phyloP scores from a whole-genome alignment of 2,329 filamentous ascomycete species.

The Didymella pomorum region DNA sequence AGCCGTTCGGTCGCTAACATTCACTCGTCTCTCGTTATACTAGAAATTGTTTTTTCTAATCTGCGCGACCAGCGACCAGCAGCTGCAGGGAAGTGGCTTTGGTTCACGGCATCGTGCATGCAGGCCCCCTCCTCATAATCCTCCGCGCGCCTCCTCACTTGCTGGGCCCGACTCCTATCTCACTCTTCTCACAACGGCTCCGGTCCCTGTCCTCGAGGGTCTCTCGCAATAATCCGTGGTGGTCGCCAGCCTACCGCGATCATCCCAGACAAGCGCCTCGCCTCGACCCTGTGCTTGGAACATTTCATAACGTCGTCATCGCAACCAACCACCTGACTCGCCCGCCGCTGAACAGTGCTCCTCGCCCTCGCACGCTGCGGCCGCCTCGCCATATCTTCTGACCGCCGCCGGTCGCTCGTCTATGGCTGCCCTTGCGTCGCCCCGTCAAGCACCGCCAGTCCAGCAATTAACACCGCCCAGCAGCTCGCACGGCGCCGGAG shows the following conservation, averaged over 20 bases:
- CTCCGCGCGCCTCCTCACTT: slow-evolving; percentile 27
- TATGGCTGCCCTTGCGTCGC: slow-evolving; percentile 47
- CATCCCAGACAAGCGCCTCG: slow-evolving; percentile 19
- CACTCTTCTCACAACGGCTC: slow-evolving; percentile 20
- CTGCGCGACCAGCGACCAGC: slow-evolving; percentile 36
- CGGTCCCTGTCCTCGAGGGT: slow-evolving; percentile 13
- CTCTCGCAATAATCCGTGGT: slow-evolving; percentile 18
- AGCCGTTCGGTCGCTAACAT: slow-evolving; percentile 28
- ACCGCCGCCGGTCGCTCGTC: slow-evolving; percentile 19
- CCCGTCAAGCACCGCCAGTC: slow-evolving; percentile 39
- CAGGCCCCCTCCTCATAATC: slow-evolving; percentile 34
- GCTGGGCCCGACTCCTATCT: slow-evolving; percentile 19
- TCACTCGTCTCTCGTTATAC: slow-evolving; percentile 36
- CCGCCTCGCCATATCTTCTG: slow-evolving; percentile 19
- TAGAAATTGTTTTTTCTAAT: slow-evolving; percentile 36
- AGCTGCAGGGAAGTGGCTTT: slow-evolving; percentile 27
- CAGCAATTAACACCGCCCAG: slow-evolving; percentile 52
- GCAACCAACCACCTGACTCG: slow-evolving; percentile 15
- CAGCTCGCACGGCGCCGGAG: slow-evolving; percentile 49
- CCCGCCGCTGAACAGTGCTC: background rate
- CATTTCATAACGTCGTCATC: slow-evolving; percentile 18
- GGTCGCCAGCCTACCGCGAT: slow-evolving; percentile 20
- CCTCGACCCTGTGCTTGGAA: slow-evolving; percentile 17
- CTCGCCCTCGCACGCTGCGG: slow-evolving; percentile 13
- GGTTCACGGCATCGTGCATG: slow-evolving; percentile 31